These are phyloP conservation scores for Diaporthe ilicicola DNA, from an alignment of 2,329 filamentous ascomycete genomes.

Conservation along the genomic window DNA sequence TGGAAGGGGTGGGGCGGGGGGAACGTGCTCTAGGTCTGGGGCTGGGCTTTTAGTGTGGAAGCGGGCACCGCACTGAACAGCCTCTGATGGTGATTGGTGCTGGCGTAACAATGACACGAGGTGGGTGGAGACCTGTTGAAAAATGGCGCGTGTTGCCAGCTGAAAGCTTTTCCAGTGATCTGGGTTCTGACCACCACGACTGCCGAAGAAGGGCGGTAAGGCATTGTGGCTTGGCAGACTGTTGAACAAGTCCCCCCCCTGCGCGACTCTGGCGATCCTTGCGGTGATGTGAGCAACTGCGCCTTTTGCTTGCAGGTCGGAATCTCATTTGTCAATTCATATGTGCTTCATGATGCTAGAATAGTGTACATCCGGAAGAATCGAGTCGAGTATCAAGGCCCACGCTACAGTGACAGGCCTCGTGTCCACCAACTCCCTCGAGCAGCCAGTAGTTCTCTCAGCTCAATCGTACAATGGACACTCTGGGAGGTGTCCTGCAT, in stretches of 20 bases:
- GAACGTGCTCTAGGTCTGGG: slow-evolving; percentile 1
- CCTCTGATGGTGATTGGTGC: not conserved
- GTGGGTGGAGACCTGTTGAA: not conserved
- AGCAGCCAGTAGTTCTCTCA: not conserved
- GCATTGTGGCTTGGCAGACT: slow-evolving; percentile 6
- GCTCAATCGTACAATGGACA: not conserved
- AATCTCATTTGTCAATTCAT: slow-evolving; percentile 17
- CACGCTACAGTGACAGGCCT: no score
- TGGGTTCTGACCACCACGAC: slow-evolving; percentile 14
- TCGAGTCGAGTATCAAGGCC: slow-evolving; percentile 11
- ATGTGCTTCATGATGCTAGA: slow-evolving; percentile 3
- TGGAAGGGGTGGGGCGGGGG: not conserved
- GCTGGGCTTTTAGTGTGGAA: not conserved
- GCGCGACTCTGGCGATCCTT: not conserved
- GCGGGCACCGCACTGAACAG: not conserved
- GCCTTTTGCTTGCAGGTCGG: not conserved
- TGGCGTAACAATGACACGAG: slow-evolving; percentile 1
- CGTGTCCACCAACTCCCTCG: not conserved
- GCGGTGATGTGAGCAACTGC: not conserved
- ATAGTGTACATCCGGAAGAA: not conserved
- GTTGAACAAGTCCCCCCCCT: not conserved
- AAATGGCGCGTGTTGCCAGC: slow-evolving; percentile 19
- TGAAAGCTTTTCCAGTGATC: not conserved
- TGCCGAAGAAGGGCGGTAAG: slow-evolving; percentile 6
- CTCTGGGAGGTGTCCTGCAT: not conserved